Conservation (phyloP, 2,329 filamentous ascomycete genomes). For the Dothiorella sarmentorum region DNA sequence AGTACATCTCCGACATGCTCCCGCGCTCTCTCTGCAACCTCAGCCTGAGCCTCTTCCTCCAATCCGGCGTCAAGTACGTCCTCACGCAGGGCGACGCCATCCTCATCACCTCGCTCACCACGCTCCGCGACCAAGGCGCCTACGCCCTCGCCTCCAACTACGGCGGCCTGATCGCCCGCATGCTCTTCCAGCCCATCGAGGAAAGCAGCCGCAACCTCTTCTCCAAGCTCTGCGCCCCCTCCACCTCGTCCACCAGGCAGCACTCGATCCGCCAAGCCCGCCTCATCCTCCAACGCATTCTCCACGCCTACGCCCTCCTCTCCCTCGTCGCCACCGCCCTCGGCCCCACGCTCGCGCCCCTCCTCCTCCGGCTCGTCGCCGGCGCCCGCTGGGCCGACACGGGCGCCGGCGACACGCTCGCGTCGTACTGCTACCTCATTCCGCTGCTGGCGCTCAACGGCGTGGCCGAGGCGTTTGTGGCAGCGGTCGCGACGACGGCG, state of each 20-base stretch:
- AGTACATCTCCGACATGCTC: slow-evolving; percentile 46
- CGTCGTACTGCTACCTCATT: slow-evolving; percentile 86
- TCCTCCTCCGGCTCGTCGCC: slow-evolving; percentile 71
- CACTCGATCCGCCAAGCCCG: slow-evolving; percentile 37
- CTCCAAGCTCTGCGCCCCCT: slow-evolving; percentile 65
- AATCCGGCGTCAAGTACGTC: slow-evolving; percentile 86
- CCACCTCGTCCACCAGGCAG: slow-evolving; percentile 11
- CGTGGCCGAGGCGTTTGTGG: slow-evolving; percentile 86
- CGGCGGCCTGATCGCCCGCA: slow-evolving; percentile 79
- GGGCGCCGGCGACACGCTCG: slow-evolving; percentile 70
- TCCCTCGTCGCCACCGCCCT: slow-evolving; percentile 65
- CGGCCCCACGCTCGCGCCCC: slow-evolving; percentile 71
- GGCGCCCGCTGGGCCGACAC: slow-evolving; percentile 72
- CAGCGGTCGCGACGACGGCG: slow-evolving; percentile 72
- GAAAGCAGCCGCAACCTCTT: slow-evolving; percentile 91
- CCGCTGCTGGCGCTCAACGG: slow-evolving; percentile 90
- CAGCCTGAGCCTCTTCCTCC: slow-evolving; percentile 77
- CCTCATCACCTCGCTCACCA: slow-evolving; percentile 74
- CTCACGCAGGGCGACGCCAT: slow-evolving; percentile 93
- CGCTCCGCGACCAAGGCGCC: slow-evolving; percentile 76
- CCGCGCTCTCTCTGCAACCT: slow-evolving; percentile 68
- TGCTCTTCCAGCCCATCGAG: slow-evolving; percentile 92
- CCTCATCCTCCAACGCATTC: slow-evolving; percentile 58
- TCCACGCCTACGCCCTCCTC: slow-evolving; percentile 72
- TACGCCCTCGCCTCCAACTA: slow-evolving; percentile 93